Base-by-base conservation (phyloP, 73 alveolate genomes). In the Tetrahymena thermophila region DNA sequence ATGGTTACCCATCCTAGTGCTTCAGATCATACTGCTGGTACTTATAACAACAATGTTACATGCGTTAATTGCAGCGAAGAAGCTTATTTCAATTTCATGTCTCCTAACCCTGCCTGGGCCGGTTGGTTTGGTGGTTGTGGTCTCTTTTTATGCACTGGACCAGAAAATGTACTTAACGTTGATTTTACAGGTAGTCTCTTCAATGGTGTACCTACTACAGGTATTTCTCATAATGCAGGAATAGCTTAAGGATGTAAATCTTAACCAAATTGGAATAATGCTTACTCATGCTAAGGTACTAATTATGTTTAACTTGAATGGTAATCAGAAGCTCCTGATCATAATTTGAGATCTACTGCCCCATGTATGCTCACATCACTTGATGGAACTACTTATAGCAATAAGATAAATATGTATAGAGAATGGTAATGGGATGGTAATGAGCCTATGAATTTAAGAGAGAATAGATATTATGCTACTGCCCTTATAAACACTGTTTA, bases 41-140 rank as follows among this genome's bases (percentile, higher is more conserved):
- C 93, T 95, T 95, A 85, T 38, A 35, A 85, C 19, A 95, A 94
- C 34, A 50, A 95, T 93, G 94, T 94, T 15, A 6, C 35, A 13
- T 95, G 97, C 35, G 35, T 37, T 21, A 50, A 95, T 50, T 95
- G 97, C 55, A 94, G 35, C 31, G 42, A 35, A 25, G 93, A 94
- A 37, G 95, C 95, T 21, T 89, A 85, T 9, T 94, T 38, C 55
- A 85, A 85, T 34, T 94, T 94, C 56, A 84, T 40, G 84, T 85
- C 83, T 35, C 97, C 97, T 23, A 57, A 95, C 89, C 94, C 84
- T 37, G 35, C 95, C 28, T 84, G 85, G 84, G 10, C 44, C 15
- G 97, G 97, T 85, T 95, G 95, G 95, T 89, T 43, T 35, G 97
- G 97, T 43, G 97, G 97, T 50, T 95, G 97, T 93, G 97, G 97